Conservation (phyloP, 2,329 filamentous ascomycete species). For the Fusarium solani-melongenae region DNA sequence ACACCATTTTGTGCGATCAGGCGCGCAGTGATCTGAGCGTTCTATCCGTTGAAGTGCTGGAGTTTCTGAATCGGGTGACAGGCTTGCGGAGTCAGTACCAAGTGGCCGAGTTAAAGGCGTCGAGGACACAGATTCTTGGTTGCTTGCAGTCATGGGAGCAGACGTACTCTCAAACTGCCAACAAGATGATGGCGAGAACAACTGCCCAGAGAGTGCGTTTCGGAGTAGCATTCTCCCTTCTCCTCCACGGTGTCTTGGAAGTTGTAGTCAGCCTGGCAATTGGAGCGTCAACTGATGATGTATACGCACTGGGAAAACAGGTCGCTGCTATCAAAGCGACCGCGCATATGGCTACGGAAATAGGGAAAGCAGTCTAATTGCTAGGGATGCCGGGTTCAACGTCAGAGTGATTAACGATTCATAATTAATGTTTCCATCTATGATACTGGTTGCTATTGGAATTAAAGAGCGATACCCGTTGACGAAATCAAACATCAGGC, state of each 20-base stretch:
- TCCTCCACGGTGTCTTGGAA: background rate
- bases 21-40: slow-evolving; percentile 1
- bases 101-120: background rate
- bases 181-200: background rate
- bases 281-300: background rate
- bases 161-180: background rate
- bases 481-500: background rate
- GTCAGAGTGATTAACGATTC: background rate
- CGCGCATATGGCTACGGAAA: background rate
- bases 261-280: background rate
- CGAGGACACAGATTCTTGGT: background rate
- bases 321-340: background rate
- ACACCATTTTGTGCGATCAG: background rate
- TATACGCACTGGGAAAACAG: background rate
- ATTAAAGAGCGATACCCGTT: background rate
- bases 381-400: background rate
- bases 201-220: background rate
- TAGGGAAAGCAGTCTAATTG: background rate
- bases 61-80: background rate
- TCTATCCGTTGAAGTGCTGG: background rate
- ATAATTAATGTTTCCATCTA: background rate
- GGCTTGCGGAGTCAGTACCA: background rate
- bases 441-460: background rate
- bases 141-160: background rate
- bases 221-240: background rate